Conservation (phyloP, 805 yeast species). For the Ogataea salicorniae region DNA sequence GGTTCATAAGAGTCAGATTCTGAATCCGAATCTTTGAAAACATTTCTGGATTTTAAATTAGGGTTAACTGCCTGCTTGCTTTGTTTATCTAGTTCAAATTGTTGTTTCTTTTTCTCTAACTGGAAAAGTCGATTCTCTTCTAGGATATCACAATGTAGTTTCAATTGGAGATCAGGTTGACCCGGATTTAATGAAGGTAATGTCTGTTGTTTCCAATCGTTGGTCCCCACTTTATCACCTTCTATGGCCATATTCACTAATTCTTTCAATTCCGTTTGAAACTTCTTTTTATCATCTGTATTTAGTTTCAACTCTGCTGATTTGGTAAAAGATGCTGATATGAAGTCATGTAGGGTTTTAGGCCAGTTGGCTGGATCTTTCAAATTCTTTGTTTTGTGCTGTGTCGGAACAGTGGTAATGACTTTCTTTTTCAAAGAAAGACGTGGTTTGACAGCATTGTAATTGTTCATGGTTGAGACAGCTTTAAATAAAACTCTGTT, state of each 20-base stretch:
- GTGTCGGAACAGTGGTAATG: neutral
- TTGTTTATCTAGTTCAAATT: neutral
- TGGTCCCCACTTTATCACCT: constrained; percentile 38
- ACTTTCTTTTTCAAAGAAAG: constrained; percentile 12
- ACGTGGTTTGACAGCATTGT: constrained; percentile 21
- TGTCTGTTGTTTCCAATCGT: constrained; percentile 49
- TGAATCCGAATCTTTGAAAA: constrained; percentile 8
- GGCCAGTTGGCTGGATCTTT: constrained; percentile 47
- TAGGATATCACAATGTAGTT: constrained; percentile 16
- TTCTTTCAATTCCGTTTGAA: constrained; percentile 46
- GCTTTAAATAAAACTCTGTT: neutral
- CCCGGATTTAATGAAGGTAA: constrained; percentile 38
- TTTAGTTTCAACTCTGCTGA: constrained; percentile 33
- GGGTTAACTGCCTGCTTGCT: constrained; percentile 1
- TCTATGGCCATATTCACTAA: constrained; percentile 45
- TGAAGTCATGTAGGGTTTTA: constrained; percentile 44
- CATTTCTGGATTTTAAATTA: constrained; percentile 6
- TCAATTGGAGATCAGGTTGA: constrained; percentile 7
- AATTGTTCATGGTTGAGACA: constrained; percentile 1
- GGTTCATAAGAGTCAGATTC: neutral
- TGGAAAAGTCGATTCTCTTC: neutral
- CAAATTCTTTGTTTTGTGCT: constrained; percentile 12
- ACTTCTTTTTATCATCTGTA: constrained; percentile 28
- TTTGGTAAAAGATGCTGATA: constrained; percentile 39
- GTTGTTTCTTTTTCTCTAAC: neutral